Evolutionary conservation across 495 filamentous ascomycete species (phyloP).

Genomic region (Daldinia childiae): DNA sequence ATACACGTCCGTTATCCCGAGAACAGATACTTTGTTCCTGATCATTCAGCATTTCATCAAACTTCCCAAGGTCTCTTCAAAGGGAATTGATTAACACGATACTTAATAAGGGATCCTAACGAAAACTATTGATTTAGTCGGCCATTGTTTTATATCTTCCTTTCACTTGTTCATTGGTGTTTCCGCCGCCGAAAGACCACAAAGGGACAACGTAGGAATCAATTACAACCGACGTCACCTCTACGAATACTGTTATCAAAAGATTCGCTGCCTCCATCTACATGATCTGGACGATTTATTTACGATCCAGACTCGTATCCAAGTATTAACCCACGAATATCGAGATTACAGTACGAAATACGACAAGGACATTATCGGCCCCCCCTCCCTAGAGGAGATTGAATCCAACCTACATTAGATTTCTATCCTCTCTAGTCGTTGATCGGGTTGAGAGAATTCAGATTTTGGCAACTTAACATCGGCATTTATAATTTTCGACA

Average conservation of each 20-base stretch:
- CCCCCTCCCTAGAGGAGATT: slow-evolving; percentile 30
- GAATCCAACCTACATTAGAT: slow-evolving; percentile 21
- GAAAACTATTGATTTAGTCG: slow-evolving; percentile 27
- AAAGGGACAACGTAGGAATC: slow-evolving; percentile 18
- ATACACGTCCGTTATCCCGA: slow-evolving; percentile 3
- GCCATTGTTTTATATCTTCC: slow-evolving; percentile 33
- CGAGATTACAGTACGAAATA: slow-evolving; percentile 18
- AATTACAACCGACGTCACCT: slow-evolving; percentile 2
- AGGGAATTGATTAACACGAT: not conserved
- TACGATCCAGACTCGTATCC: not conserved
- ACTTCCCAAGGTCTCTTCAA: slow-evolving; percentile 7
- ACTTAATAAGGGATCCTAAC: slow-evolving; percentile 31
- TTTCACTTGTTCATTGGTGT: slow-evolving; percentile 27
- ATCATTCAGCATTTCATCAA: slow-evolving; percentile 1
- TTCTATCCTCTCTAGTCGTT: slow-evolving; percentile 42
- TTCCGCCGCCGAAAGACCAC: slow-evolving; percentile 15
- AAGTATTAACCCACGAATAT: slow-evolving; percentile 13
- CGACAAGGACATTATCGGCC: slow-evolving; percentile 16
- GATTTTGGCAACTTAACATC: slow-evolving; percentile 11
- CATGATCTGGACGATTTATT: slow-evolving; percentile 31
- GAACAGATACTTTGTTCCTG: not conserved
- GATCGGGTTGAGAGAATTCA: slow-evolving; percentile 40
- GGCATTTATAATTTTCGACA: slow-evolving; percentile 20
- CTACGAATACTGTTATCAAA: slow-evolving; percentile 23
- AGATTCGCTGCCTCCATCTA: slow-evolving; percentile 21